Conservation (phyloP, 306 rosid genomes). For the Dicorynia guianensis region DNA sequence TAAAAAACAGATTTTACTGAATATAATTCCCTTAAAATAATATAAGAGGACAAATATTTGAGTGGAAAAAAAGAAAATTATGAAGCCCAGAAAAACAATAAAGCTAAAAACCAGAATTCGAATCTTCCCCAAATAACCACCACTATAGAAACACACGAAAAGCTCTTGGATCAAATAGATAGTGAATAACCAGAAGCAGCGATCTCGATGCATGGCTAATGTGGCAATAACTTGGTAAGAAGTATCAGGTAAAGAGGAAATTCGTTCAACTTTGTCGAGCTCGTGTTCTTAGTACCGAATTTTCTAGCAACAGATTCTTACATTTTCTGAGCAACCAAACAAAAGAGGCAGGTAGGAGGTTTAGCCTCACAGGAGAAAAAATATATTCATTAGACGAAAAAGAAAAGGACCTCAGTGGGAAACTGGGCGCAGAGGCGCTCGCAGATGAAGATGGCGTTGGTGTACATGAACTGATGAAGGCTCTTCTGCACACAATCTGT, state of each 20-base stretch:
- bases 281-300: background rate
- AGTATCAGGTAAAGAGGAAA: background rate
- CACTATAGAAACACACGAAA: conserved; percentile 21
- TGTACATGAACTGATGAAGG: conserved; percentile 79
- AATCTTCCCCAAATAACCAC: conserved; percentile 7
- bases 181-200: conserved; percentile 26
- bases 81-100: background rate
- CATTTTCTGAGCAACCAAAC: conserved; percentile 32
- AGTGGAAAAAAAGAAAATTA: background rate
- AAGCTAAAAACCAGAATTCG: conserved; percentile 32
- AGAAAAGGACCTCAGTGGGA: conserved; percentile 65
- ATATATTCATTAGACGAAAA: background rate
- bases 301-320: background rate
- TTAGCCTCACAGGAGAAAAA: conserved; percentile 5
- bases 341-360: background rate
- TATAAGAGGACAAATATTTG: background rate
- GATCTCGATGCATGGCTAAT: conserved; percentile 38
- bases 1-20: conserved; percentile 7
- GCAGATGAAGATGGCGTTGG: conserved; percentile 90
- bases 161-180: conserved; percentile 18
- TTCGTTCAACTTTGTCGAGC: background rate
- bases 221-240: background rate
- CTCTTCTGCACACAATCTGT: conserved; percentile 76
- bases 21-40: conserved; percentile 25
- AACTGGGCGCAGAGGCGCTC: conserved; percentile 93